A percentile compares a stretch with the other conserved stretches of the same genome.
phyloP scores from a whole-genome alignment of 2,329 filamentous ascomycete species.

The Pseudogymnoascus sp. region DNA sequence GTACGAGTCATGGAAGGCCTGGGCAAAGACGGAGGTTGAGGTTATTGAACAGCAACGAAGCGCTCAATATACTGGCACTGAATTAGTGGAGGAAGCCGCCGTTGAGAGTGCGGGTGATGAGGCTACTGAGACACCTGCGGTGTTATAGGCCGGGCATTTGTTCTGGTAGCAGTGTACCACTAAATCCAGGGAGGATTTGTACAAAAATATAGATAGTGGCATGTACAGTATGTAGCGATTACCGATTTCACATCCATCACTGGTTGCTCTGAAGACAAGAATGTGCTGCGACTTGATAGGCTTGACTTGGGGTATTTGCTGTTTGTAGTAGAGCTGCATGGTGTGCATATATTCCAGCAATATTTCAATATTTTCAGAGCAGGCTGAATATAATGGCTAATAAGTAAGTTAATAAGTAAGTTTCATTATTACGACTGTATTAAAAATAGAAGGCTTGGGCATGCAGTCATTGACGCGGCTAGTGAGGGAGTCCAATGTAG shows the following conservation, averaged over 20 bases:
- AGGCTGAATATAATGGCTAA: slow-evolving; percentile 7
- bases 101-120: not conserved
- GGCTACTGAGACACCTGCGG: not conserved
- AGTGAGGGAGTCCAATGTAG: not conserved
- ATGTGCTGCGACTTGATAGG: not conserved
- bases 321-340: not conserved
- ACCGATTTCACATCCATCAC: not conserved
- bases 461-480: not conserved
- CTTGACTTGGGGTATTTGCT: not conserved
- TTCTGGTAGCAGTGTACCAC: slow-evolving; percentile 1
- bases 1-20: slow-evolving; percentile 79
- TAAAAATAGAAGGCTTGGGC: not conserved
- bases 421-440: not conserved
- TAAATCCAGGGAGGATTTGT: not conserved
- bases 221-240: slow-evolving; percentile 8
- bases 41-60: slow-evolving; percentile 35
- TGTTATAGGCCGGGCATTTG: not conserved
- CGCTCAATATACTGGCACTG: slow-evolving; percentile 35
- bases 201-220: slow-evolving; percentile 3
- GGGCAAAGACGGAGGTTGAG: slow-evolving; percentile 52
- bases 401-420: not conserved
- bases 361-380: not conserved
- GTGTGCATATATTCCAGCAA: not conserved
- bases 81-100: not conserved
- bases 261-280: not conserved